Evolutionary conservation across 192 early-diverging fungal genomes (phyloP).

Genomic region (Backusella parvicylindrica): DNA sequence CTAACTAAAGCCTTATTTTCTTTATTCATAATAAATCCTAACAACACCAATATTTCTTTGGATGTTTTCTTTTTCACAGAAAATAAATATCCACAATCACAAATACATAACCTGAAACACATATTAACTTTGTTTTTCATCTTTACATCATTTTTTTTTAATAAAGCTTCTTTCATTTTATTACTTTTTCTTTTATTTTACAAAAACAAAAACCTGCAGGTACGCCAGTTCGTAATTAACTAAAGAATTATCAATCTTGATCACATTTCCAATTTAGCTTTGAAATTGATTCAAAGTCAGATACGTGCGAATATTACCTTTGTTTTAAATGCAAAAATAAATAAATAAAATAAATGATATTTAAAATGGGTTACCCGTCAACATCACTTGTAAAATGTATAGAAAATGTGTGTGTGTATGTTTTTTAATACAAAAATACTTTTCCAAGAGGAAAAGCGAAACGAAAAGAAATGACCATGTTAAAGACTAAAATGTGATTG

Average conservation of each 20-base stretch:
- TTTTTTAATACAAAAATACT: background rate
- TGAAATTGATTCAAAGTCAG: background rate
- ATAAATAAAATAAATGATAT: no score
- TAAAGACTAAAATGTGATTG: background rate
- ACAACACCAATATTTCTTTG: background rate
- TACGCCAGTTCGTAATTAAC: background rate
- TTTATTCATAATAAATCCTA: background rate
- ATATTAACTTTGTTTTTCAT: background rate
- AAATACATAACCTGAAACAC: background rate
- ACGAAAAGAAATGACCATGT: background rate
- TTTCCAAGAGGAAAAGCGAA: background rate
- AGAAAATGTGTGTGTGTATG: background rate
- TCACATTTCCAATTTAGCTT: conserved; percentile 2
- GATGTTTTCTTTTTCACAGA: background rate
- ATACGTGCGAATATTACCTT: background rate
- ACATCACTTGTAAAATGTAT: background rate
- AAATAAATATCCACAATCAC: background rate
- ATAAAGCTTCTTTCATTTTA: background rate
- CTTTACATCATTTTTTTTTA: background rate
- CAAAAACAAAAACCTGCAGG: background rate
- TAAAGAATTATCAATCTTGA: background rate
- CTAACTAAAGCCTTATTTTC: background rate
- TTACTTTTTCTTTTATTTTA: background rate
- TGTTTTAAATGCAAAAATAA: background rate
- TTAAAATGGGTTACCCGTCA: no score